phyloP scores from a whole-genome alignment of 106 monocot genomes.

The Dioscorea dumetorum region DNA sequence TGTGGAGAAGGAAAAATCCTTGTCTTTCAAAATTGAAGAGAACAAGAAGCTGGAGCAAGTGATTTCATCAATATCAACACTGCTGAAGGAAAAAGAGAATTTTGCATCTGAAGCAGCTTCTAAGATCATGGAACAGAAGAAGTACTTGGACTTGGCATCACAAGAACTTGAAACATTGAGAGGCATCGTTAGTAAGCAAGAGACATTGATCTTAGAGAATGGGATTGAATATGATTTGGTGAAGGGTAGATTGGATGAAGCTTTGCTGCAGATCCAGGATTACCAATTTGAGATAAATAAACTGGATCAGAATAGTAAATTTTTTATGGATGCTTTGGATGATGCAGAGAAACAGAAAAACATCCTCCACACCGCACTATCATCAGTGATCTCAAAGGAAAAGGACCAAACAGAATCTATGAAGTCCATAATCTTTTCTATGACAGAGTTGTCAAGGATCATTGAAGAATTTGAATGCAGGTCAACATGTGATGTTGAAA shows the following conservation, averaged over 20 bases:
- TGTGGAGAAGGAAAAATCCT: slow-evolving; percentile 24
- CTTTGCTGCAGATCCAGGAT: slow-evolving; percentile 21
- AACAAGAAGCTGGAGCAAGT: slow-evolving; percentile 32
- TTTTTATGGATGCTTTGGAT: slow-evolving; percentile 15
- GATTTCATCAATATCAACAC: slow-evolving; percentile 17
- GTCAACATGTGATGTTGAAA: slow-evolving; percentile 27
- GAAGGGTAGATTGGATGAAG: slow-evolving; percentile 29
- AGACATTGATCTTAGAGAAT: slow-evolving; percentile 22
- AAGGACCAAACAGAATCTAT: slow-evolving; percentile 23
- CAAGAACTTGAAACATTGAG: slow-evolving; percentile 23
- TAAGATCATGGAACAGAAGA: slow-evolving; percentile 22
- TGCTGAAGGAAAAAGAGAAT: slow-evolving; percentile 31
- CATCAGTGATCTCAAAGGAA: slow-evolving; percentile 6
- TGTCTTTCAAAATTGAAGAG: slow-evolving; percentile 26
- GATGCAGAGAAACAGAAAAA: slow-evolving; percentile 44
- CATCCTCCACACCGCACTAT: slow-evolving; percentile 22
- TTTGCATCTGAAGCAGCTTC: slow-evolving; percentile 19
- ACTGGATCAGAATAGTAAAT: slow-evolving; percentile 31
- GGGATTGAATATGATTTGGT: slow-evolving; percentile 25
- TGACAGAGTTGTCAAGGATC: slow-evolving; percentile 28
- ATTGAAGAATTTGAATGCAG: slow-evolving; percentile 24
- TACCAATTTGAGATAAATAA: slow-evolving; percentile 23
- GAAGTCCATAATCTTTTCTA: slow-evolving; percentile 27
- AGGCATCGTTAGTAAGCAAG: slow-evolving; percentile 30
- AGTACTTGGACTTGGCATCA: slow-evolving; percentile 23